phyloP scores from a whole-genome alignment of 169 alveolate species.

The Perkinsus marinus region DNA sequence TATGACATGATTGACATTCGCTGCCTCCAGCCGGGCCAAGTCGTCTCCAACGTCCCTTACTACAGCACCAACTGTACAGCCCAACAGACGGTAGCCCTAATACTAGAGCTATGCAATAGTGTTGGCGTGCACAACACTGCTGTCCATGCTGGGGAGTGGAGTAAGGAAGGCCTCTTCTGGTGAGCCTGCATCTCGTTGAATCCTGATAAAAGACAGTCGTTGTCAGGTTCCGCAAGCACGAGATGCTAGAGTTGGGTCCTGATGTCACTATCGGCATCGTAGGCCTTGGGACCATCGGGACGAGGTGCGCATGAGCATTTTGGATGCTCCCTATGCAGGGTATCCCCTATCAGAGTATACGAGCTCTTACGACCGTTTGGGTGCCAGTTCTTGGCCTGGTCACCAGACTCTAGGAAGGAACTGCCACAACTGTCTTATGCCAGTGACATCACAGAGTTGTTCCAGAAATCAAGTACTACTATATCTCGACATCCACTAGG shows the following conservation, averaged over 20 bases:
- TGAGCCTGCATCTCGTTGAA: not conserved
- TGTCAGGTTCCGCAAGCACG: not conserved
- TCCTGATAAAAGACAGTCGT: not conserved
- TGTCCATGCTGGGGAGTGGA: not conserved
- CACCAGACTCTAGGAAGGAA: not conserved
- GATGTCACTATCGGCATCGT: not conserved
- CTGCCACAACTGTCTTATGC: not conserved
- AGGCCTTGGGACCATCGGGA: not conserved
- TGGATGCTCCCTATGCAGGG: not conserved
- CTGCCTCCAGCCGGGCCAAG: not conserved
- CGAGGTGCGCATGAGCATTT: not conserved
- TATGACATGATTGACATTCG: not conserved
- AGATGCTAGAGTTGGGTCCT: not conserved
- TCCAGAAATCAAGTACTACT: not conserved
- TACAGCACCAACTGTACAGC: not conserved
- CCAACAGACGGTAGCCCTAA: not conserved
- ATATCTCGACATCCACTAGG: not conserved
- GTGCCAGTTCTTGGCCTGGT: not conserved
- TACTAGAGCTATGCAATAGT: not conserved
- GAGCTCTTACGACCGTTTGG: not conserved
- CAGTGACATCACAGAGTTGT: not conserved
- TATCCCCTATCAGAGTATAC: not conserved
- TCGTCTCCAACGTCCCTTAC: not conserved
- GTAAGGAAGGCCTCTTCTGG: not conserved
- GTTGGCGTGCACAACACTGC: not conserved